Evolutionary conservation across 2,329 filamentous ascomycete species (phyloP), one percentile per base, ranked within the genome.

Genomic region (Akanthomyces lecanii): DNA sequence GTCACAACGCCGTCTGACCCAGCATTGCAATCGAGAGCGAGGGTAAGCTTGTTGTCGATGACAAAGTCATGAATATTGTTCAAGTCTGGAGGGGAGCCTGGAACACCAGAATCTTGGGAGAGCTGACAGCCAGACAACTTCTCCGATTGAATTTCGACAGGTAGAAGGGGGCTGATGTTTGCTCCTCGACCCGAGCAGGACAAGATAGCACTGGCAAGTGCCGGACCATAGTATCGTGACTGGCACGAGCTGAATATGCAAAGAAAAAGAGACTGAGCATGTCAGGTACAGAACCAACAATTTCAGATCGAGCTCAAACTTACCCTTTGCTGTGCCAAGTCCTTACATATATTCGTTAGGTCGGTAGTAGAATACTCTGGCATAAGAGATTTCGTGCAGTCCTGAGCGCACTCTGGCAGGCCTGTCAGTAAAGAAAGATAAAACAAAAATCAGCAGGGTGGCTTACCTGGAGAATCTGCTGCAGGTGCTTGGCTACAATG

Each of bases 1-100:
- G 72, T 75, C 3, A 76, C 65, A 25, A 74, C 65, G 18, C 72
- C 74, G 53, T 75, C 69, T n/a, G 69, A 61, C 1, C 73, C 73
- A 58, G 72, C 67, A 36, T 69, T 68, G 55, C 71, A 75, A 6
- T 69, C 67, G 14, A 74, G 55, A 38, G 65, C 65, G 56, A 73
- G 58, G 4, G 69, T 66, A n/a, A 74, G 63, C 1, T 65, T 66
- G 10, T 64, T 65, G 23, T 68, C 66, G 25, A 54, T 23, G 28
- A 58, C 51, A 57, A 71, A 65, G 2, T 65, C 50, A 23, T 70
- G 64, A 2, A 58, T 42, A 16, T 65, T 54, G 12, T 64, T 40
- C 45, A 65, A 52, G 21, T 62, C 55, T 21, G 61, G 58, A 45
- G 52, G 47, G 5, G 55, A 30, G 21, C 50, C 45, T 10, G 65